Evolutionary conservation across 371 early-diverging fungal genomes (phyloP).

Genomic region (Mortierella polycephala): DNA sequence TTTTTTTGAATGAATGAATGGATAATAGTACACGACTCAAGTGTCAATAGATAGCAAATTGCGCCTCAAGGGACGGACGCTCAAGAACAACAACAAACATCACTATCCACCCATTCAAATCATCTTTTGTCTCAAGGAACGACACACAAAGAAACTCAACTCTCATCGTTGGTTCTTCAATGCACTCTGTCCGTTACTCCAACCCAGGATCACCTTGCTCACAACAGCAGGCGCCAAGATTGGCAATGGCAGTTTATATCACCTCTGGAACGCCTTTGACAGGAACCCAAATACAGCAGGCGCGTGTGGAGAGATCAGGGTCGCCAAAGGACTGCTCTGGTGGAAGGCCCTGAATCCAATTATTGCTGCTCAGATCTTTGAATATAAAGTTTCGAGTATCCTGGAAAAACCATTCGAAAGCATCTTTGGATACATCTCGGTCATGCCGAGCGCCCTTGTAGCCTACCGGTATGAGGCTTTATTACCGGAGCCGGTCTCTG

Average conservation of each 20-base stretch:
- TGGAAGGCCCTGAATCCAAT: constrained; percentile 83
- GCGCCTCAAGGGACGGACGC: constrained; percentile 64
- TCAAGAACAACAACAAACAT: constrained; percentile 62
- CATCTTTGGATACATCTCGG: constrained; percentile 90
- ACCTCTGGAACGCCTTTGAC: constrained; percentile 93
- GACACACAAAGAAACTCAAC: constrained; percentile 90
- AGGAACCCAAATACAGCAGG: constrained; percentile 86
- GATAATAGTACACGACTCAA: constrained; percentile 89
- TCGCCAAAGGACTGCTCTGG: constrained; percentile 81
- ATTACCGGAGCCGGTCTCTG: constrained; percentile 53
- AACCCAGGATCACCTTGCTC: constrained; percentile 89
- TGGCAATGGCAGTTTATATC: constrained; percentile 82
- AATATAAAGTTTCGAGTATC: constrained; percentile 92
- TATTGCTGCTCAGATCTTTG: constrained; percentile 94
- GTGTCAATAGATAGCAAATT: constrained; percentile 73
- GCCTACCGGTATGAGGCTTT: constrained; percentile 91
- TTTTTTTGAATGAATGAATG: background rate
- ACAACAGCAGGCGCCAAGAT: constrained; percentile 95
- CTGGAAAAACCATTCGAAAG: constrained; percentile 95
- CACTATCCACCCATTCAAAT: constrained; percentile 89
- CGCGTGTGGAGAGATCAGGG: constrained; percentile 96
- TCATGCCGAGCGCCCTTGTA: constrained; percentile 90
- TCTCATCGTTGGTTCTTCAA: constrained; percentile 98
- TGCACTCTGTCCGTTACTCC: constrained; percentile 83
- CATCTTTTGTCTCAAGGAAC: constrained; percentile 91